Evolutionary conservation across 306 rosid genomes (phyloP).

Genomic region (Betula pendula): DNA sequence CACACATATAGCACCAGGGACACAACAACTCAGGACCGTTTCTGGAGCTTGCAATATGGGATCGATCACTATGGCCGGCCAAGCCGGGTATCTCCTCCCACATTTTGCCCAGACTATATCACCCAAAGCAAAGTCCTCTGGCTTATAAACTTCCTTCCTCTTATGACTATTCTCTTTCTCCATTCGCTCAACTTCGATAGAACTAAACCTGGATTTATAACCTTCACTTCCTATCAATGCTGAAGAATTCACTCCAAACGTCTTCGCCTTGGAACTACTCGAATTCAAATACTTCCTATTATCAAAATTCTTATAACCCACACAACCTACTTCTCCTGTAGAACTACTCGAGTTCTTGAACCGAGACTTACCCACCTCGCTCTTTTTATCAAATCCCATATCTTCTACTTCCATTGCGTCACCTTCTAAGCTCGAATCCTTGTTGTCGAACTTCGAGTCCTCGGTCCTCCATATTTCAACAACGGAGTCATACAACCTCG

Average conservation of each 20-base stretch:
- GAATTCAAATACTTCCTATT: slow-evolving; percentile 25
- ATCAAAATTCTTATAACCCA: slow-evolving; percentile 26
- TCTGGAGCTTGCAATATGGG: slow-evolving; percentile 84
- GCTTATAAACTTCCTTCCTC: slow-evolving; percentile 64
- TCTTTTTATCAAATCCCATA: slow-evolving; percentile 30
- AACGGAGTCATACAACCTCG: slow-evolving; percentile 70
- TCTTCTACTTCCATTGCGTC: slow-evolving; percentile 39
- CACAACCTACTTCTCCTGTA: slow-evolving; percentile 24
- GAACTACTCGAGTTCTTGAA: slow-evolving; percentile 34
- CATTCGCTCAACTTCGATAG: slow-evolving; percentile 36
- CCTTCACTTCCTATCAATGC: slow-evolving; percentile 31
- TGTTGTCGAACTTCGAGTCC: slow-evolving; percentile 33
- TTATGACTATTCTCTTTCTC: slow-evolving; percentile 35
- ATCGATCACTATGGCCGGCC: slow-evolving; percentile 97
- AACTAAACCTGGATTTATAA: slow-evolving; percentile 43
- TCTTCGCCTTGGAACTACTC: slow-evolving; percentile 21
- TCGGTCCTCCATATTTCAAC: slow-evolving; percentile 47
- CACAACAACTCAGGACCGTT: slow-evolving; percentile 62
- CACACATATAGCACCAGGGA: slow-evolving; percentile 76
- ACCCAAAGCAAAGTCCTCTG: slow-evolving; percentile 83
- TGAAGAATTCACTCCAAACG: slow-evolving; percentile 23
- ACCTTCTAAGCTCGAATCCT: slow-evolving; percentile 45
- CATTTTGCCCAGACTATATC: slow-evolving; percentile 96
- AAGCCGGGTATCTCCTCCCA: slow-evolving; percentile 89
- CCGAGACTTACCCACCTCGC: slow-evolving; percentile 27